A percentile compares a stretch with the other conserved stretches of the same genome.
These are phyloP conservation scores for Soucietia sequanensis DNA, from an alignment of 805 yeast species.

Conservation along the genomic window DNA sequence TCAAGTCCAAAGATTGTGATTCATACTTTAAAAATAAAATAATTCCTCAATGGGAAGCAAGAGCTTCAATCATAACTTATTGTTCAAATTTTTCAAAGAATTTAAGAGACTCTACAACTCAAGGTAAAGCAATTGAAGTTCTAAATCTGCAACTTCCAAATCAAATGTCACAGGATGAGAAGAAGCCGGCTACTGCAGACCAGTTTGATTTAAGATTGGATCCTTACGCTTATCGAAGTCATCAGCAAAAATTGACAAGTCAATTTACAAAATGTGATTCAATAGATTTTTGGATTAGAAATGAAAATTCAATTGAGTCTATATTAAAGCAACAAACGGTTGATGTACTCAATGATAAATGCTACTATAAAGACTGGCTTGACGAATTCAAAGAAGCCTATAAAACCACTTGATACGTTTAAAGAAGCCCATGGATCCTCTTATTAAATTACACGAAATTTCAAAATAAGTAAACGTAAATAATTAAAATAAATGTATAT, in stretches of 20 bases:
- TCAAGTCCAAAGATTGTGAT: constrained; percentile 22
- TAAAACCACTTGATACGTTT: neutral
- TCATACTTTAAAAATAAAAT: constrained; percentile 24
- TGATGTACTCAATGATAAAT: constrained; percentile 32
- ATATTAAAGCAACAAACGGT: constrained; percentile 34
- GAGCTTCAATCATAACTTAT: constrained; percentile 28
- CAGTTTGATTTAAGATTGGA: constrained; percentile 32
- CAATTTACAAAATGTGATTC: constrained; percentile 24
- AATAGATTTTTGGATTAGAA: constrained; percentile 36
- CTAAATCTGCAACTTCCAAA: too few species aligned
- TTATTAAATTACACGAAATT: too few species aligned
- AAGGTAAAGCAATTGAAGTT: constrained; percentile 4
- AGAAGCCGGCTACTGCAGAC: too few species aligned
- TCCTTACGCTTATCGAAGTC: constrained; percentile 35
- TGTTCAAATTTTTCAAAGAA: constrained; percentile 27
- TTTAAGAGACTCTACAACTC: constrained; percentile 16
- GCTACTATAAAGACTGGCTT: constrained; percentile 38
- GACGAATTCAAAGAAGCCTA: constrained; percentile 15
- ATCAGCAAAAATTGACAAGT: constrained; percentile 17
- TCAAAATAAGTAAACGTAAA: too few species aligned
- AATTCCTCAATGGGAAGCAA: constrained; percentile 36
- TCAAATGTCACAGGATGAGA: neutral
- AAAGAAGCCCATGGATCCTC: too few species aligned
- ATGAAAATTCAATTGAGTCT: constrained; percentile 32
- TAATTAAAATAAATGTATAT: too few species aligned